phyloP scores from a whole-genome alignment of 164 flowering plant species.

The Sextonia rubra region DNA sequence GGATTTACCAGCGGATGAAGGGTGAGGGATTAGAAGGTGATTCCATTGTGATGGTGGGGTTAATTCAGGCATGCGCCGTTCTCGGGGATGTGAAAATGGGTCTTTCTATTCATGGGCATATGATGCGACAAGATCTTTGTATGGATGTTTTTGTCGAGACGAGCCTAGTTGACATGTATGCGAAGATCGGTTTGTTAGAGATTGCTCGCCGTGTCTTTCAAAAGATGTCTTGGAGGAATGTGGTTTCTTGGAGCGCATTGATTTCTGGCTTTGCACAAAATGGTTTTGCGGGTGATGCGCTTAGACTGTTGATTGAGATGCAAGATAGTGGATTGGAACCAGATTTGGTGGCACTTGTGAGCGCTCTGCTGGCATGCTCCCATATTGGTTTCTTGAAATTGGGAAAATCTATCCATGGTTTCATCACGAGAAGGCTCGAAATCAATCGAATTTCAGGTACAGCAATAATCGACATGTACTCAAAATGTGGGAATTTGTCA shows the following conservation, averaged over 20 bases:
- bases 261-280: conserved; percentile 32
- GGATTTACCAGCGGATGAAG: conserved; percentile 18
- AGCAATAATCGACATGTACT: conserved; percentile 32
- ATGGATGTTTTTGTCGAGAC: conserved; percentile 26
- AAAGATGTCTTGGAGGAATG: conserved; percentile 18
- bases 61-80: conserved; percentile 20
- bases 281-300: conserved; percentile 26
- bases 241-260: conserved; percentile 29
- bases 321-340: conserved; percentile 18
- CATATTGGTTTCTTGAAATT: conserved; percentile 21
- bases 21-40: conserved; percentile 19
- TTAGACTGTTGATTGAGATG: conserved; percentile 24
- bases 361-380: conserved; percentile 24
- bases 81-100: conserved; percentile 20
- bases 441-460: conserved; percentile 22
- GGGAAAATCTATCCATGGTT: conserved; percentile 29
- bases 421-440: conserved; percentile 17
- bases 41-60: conserved; percentile 23
- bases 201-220: conserved; percentile 20
- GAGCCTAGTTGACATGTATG: conserved; percentile 29
- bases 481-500: conserved; percentile 28
- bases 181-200: conserved; percentile 23
- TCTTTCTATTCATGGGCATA: conserved; percentile 24
- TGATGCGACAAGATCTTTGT: conserved; percentile 19
- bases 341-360: conserved; percentile 22